phyloP scores from a whole-genome alignment of 2,329 filamentous ascomycete genomes.

The Aureobasidium sp. region DNA sequence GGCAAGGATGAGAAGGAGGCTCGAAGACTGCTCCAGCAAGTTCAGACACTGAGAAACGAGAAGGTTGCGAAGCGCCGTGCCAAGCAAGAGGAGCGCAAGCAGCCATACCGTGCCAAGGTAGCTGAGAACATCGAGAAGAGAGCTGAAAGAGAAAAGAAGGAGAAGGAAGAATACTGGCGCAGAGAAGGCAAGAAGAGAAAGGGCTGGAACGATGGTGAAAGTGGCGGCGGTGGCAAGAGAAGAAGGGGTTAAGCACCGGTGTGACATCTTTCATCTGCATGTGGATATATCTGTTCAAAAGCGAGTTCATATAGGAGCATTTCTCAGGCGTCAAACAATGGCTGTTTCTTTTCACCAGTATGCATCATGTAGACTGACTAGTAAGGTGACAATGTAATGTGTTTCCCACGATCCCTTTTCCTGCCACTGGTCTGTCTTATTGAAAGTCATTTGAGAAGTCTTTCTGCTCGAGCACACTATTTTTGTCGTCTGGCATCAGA shows the following conservation, averaged over 20 bases:
- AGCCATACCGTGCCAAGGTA: slow-evolving; percentile 73
- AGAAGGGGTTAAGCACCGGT: slow-evolving; percentile 15
- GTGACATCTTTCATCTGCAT: not conserved
- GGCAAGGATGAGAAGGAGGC: slow-evolving; percentile 80
- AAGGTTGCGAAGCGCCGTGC: slow-evolving; percentile 72
- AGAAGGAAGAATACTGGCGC: slow-evolving; percentile 87
- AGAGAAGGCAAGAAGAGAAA: slow-evolving; percentile 77
- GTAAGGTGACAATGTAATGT: too few relatives aligned
- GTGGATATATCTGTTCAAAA: not conserved
- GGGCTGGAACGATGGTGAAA: slow-evolving; percentile 44
- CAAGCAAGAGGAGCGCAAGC: slow-evolving; percentile 82
- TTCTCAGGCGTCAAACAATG: not conserved
- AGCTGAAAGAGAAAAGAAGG: slow-evolving; percentile 75
- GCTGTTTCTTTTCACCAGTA: not conserved
- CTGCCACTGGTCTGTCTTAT: too few relatives aligned
- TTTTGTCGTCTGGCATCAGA: too few relatives aligned
- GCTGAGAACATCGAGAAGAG: slow-evolving; percentile 78
- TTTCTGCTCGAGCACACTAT: too few relatives aligned
- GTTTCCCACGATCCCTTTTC: too few relatives aligned
- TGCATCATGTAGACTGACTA: too few relatives aligned
- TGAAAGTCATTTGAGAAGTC: too few relatives aligned
- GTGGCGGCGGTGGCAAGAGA: slow-evolving; percentile 27
- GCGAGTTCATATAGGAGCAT: slow-evolving; percentile 1
- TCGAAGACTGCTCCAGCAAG: slow-evolving; percentile 81
- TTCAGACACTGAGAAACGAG: slow-evolving; percentile 83